Conservation (phyloP, 148 eudicot genomes). For the Dysphania ambrosioides region DNA sequence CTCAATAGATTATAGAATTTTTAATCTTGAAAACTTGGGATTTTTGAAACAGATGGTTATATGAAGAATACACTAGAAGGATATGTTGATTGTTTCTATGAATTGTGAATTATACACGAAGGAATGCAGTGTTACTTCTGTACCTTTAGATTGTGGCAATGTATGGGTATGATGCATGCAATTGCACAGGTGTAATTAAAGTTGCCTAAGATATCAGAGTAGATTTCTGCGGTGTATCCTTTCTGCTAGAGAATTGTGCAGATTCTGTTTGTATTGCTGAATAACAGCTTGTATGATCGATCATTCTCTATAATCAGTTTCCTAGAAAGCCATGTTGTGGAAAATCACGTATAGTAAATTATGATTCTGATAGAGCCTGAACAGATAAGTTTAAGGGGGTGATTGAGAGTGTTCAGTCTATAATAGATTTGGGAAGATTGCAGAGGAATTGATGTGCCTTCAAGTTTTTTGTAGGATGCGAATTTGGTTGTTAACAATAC, state of each 20-base stretch:
- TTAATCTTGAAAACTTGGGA: background rate
- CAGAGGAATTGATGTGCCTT: background rate
- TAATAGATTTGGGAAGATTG: background rate
- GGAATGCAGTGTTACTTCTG: too few species aligned
- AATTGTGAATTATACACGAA: background rate
- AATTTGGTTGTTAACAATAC: background rate
- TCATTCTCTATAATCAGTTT: background rate
- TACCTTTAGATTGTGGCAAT: too few species aligned
- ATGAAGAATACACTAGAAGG: background rate
- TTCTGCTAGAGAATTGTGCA: background rate
- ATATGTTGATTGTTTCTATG: too few species aligned
- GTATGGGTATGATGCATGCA: too few species aligned
- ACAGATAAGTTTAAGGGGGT: background rate
- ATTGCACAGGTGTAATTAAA: background rate
- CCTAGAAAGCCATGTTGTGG: background rate
- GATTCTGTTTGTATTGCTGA: background rate
- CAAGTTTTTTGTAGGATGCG: background rate
- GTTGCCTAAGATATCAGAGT: background rate
- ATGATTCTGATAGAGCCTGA: background rate
- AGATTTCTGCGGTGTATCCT: background rate
- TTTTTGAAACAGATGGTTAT: background rate
- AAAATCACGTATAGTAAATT: background rate
- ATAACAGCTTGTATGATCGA: background rate
- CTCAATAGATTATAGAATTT: background rate
- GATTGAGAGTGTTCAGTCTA: background rate